Base-by-base conservation (phyloP, 2,329 filamentous ascomycete species). In the Pseudocercospora cruenta region DNA sequence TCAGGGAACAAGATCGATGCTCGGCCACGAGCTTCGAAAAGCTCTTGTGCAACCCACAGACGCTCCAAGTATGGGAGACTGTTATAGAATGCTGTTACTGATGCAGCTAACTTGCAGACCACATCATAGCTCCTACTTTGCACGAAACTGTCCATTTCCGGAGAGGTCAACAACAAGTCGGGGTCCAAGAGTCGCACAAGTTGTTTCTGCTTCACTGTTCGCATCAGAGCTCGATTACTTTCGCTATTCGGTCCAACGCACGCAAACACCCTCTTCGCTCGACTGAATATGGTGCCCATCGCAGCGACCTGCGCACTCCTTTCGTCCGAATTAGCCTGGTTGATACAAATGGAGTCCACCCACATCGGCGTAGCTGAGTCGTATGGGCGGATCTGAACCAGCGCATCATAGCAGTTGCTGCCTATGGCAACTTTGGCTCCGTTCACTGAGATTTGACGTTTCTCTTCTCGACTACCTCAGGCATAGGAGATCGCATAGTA, bases 321-420 rank as follows among this genome's bases (percentile, higher is more conserved):
- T 53, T 69, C 68, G 6, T 31, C 19, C 7, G 33, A 16, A 45
- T 68, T 43, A 14, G 51, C 39, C 24, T 69, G 68, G 49, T 68
- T 62, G 33, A 66, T 66, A 47, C 65, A 69, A 7, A 69, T 54
- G 8, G 62, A 60, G 43, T 68, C 67, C 1, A 68, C 21, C 66
- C 68, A 69, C 0, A 68, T n/a, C 5, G 45, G 45, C 1, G 45
- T 49, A 4, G n/a, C 45, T 8, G 21, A 3, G 9, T 49, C 45
- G 45, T 49, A 49, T 2, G 45, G 16, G 9, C 45, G 45, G 9
- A 1, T 49, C 45, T 49, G 45, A n/a, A 7, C 2, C n/a, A 49
- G 45, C 16, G 45, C 45, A 22, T 19, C 45, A 21, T 45, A 45
- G 10, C 12, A 45, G 43, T 45, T 45, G 43, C 5, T 21, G 12